Evolutionary conservation across 129 eudicot genomes (phyloP).

Genomic region (Flaveria sonorensis): DNA sequence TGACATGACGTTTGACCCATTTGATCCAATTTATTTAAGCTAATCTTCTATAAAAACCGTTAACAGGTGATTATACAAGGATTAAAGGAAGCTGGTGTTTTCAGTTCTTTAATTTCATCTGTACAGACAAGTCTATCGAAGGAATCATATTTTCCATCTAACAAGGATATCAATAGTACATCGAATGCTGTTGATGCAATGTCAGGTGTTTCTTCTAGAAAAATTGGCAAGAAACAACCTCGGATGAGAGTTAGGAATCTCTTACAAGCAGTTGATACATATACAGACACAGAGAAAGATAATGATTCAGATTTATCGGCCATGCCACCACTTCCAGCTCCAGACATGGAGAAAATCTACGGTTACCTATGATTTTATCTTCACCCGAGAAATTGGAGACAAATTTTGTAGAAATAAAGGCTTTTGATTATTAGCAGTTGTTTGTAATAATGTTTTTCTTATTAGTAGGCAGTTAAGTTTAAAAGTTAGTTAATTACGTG

Average conservation of each 20-base stretch:
- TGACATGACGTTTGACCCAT: neutral
- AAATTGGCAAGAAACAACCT: conserved; percentile 38
- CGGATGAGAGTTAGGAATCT: conserved; percentile 37
- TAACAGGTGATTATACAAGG: conserved; percentile 54
- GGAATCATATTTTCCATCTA: conserved; percentile 27
- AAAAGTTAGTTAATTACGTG: neutral
- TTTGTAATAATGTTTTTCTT: conserved; percentile 19
- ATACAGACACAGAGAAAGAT: neutral
- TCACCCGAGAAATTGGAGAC: neutral
- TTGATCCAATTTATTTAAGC: neutral
- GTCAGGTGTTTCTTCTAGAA: conserved; percentile 33
- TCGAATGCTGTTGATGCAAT: conserved; percentile 26
- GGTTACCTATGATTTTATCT: neutral
- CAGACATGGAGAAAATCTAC: conserved; percentile 24
- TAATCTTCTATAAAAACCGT: neutral
- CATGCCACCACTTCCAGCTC: conserved; percentile 56
- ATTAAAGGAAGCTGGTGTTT: conserved; percentile 54
- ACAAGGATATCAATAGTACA: conserved; percentile 16
- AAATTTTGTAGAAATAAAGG: conserved; percentile 29
- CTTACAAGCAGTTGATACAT: conserved; percentile 27
- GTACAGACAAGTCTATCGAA: conserved; percentile 24
- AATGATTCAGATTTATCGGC: conserved; percentile 31
- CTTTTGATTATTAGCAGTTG: neutral
- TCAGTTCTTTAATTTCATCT: conserved; percentile 43
- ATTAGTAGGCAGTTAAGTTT: conserved; percentile 6